Evolutionary conservation across 305 asterid species (phyloP).

Genomic region (Fraxinus floribunda): DNA sequence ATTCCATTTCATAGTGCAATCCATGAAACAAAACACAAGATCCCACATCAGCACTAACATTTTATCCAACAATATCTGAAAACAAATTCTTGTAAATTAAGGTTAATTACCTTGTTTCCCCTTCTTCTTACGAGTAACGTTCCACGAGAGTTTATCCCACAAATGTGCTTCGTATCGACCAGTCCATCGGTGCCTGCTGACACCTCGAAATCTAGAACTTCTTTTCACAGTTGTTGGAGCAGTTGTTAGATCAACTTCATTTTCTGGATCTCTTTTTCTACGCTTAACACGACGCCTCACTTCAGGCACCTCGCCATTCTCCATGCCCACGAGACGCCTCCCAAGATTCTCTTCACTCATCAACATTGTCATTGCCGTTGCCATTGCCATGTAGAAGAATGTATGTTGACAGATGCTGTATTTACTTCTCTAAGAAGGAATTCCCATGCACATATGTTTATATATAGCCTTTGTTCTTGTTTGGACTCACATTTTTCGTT

Average conservation of each 20-base stretch:
- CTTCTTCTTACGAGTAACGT: conserved; percentile 70
- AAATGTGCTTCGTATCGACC: conserved; percentile 81
- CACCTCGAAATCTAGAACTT: conserved; percentile 80
- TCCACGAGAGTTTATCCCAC: conserved; percentile 90
- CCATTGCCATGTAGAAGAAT: not conserved
- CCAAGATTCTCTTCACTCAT: conserved; percentile 43
- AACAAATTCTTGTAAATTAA: not conserved
- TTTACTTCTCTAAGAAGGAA: conserved; percentile 1
- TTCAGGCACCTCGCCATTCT: conserved; percentile 31
- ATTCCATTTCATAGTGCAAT: not conserved
- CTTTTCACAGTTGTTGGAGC: conserved; percentile 63
- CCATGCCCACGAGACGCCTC: conserved; percentile 20
- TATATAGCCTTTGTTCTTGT: conserved; percentile 24
- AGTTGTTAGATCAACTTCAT: conserved; percentile 21
- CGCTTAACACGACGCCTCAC: conserved; percentile 35
- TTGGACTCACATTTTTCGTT: conserved; percentile 34
- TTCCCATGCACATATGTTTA: conserved; percentile 3
- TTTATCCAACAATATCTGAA: not conserved
- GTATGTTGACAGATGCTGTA: not conserved
- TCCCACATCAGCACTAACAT: conserved; percentile 16
- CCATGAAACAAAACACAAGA: conserved; percentile 23
- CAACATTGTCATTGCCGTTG: conserved; percentile 30
- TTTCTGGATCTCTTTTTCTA: conserved; percentile 44
- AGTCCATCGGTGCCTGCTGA: conserved; percentile 77
- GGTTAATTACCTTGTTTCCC: conserved; percentile 65